A percentile compares a stretch with the other conserved stretches of the same genome.
Conservation (phyloP, 805 yeast species). For the Wickerhamiella shivajii region DNA sequence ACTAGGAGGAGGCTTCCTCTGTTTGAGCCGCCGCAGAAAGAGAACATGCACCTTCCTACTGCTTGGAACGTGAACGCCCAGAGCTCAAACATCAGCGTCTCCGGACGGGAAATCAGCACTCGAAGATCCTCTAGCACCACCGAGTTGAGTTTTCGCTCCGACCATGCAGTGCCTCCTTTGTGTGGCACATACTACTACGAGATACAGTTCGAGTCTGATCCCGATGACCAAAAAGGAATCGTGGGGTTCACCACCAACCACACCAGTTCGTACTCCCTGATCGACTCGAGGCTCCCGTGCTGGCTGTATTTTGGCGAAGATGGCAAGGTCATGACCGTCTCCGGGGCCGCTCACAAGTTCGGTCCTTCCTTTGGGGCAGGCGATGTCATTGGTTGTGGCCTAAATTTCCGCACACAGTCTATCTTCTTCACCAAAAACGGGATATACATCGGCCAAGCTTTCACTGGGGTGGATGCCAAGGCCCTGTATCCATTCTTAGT, state of each 20-base stretch:
- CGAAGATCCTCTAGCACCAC: not conserved
- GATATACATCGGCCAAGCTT: constrained; percentile 41
- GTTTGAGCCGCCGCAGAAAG: not conserved
- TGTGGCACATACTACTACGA: constrained; percentile 40
- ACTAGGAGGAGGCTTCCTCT: not conserved
- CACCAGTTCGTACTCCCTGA: constrained; percentile 26
- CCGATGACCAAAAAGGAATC: constrained; percentile 29
- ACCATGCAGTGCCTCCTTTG: constrained; percentile 26
- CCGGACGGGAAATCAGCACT: not conserved
- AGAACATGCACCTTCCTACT: not conserved
- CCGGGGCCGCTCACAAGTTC: constrained; percentile 28
- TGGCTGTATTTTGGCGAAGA: constrained; percentile 43
- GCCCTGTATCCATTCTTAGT: constrained; percentile 37
- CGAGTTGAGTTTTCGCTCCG: constrained; percentile 21
- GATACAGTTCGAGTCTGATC: constrained; percentile 27
- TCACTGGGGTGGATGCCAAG: constrained; percentile 30
- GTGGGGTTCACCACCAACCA: constrained; percentile 32
- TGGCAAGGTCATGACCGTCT: constrained; percentile 30
- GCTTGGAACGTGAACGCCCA: constrained; percentile 2
- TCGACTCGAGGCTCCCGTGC: constrained; percentile 34
- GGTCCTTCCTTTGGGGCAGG: constrained; percentile 36
- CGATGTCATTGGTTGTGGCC: constrained; percentile 74
- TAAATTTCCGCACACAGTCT: constrained; percentile 47
- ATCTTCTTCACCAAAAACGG: constrained; percentile 80
- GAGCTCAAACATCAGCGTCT: not conserved